A percentile compares a stretch with the other conserved stretches of the same genome.
These are phyloP conservation scores for Thinopyrum elongatum DNA, from an alignment of 176 grass and related monocot species.

Conservation along the genomic window DNA sequence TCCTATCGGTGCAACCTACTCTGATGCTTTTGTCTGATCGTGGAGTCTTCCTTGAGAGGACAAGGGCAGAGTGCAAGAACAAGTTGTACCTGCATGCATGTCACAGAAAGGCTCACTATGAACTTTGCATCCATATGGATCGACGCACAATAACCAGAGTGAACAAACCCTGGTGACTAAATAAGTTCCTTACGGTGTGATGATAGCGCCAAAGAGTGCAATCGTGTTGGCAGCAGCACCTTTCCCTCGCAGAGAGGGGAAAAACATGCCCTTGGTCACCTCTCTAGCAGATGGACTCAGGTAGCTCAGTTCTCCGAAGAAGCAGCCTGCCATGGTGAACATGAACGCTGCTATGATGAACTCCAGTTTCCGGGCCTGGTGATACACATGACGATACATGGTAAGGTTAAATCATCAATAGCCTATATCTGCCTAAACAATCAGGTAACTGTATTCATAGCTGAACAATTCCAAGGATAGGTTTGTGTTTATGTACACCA, in stretches of 20 bases:
- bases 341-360: constrained; percentile 51
- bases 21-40: constrained; percentile 51
- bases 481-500: constrained; percentile 33
- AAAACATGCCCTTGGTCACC: constrained; percentile 68
- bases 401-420: not conserved
- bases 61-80: constrained; percentile 86
- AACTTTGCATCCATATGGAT: not conserved
- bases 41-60: constrained; percentile 74
- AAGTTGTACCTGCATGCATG: constrained; percentile 53
- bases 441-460: not conserved
- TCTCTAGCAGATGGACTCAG: constrained; percentile 59
- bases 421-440: not conserved
- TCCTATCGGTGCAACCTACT: constrained; percentile 23
- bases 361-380: constrained; percentile 75
- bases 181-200: constrained; percentile 61
- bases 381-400: not conserved
- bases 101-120: not conserved
- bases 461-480: not conserved
- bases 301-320: constrained; percentile 79
- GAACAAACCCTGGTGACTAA: not conserved
- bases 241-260: constrained; percentile 58
- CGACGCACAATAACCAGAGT: not conserved
- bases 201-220: constrained; percentile 69
- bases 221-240: constrained; percentile 57
- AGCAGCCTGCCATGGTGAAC: constrained; percentile 81